These are phyloP conservation scores for Ambrosiella xylebori DNA, from an alignment of 2,329 filamentous ascomycete genomes.

Conservation along the genomic window DNA sequence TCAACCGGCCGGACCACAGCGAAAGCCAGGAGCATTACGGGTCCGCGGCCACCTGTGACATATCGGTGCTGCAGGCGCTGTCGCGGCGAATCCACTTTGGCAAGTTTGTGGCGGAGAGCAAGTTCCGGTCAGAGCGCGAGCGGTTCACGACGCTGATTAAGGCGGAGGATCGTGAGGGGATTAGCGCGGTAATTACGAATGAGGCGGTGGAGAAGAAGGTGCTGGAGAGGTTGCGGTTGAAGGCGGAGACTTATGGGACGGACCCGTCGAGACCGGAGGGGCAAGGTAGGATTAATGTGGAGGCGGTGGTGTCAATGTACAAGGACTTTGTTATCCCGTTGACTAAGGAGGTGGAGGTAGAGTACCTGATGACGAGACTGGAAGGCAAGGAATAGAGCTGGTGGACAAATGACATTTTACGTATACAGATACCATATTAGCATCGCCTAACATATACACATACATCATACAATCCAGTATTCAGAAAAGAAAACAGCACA, in stretches of 20 bases:
- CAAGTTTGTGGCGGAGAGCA: slow-evolving; percentile 94
- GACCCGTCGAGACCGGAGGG: slow-evolving; percentile 54
- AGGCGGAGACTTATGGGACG: slow-evolving; percentile 84
- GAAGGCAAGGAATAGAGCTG: slow-evolving; percentile 22
- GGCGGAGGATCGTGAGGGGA: slow-evolving; percentile 59
- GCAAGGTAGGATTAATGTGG: slow-evolving; percentile 72
- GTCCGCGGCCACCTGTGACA: slow-evolving; percentile 78
- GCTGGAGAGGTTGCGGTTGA: slow-evolving; percentile 66
- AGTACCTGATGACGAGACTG: slow-evolving; percentile 91
- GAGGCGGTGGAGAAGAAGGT: slow-evolving; percentile 79
- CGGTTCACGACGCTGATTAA: slow-evolving; percentile 70
- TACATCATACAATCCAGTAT: no score
- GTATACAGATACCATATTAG: neutral
- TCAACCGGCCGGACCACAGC: slow-evolving; percentile 60
- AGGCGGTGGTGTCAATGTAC: slow-evolving; percentile 83
- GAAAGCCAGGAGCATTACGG: slow-evolving; percentile 92
- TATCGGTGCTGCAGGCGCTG: slow-evolving; percentile 73
- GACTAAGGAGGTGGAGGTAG: slow-evolving; percentile 96
- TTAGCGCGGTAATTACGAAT: slow-evolving; percentile 84
- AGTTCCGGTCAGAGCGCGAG: slow-evolving; percentile 72
- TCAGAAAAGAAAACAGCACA: no score
- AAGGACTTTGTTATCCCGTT: slow-evolving; percentile 84
- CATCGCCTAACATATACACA: neutral
- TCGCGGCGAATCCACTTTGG: slow-evolving; percentile 90
- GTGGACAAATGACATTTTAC: slow-evolving; percentile 13